phyloP scores from a whole-genome alignment of 2,329 filamentous ascomycete genomes.

The Arthrobotrys entomopaga region DNA sequence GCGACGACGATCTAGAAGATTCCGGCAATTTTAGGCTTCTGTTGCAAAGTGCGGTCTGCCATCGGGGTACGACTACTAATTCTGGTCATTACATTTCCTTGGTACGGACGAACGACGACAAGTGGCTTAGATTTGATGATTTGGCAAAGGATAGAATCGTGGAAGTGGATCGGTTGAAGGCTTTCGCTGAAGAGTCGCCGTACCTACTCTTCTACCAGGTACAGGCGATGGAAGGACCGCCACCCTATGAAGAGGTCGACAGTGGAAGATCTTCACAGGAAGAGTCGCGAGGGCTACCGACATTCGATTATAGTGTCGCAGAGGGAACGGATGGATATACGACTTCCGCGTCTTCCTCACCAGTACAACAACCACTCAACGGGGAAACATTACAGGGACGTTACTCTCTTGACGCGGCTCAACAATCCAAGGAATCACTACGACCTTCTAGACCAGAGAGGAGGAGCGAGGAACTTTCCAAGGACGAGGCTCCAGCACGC shows the following conservation, averaged over 20 bases:
- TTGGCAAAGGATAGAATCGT: constrained; percentile 77
- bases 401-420: constrained; percentile 31
- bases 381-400: constrained; percentile 34
- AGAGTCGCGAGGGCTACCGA: constrained; percentile 39
- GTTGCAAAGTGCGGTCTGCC: constrained; percentile 90
- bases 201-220: constrained; percentile 97
- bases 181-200: constrained; percentile 85
- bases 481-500: constrained; percentile 17
- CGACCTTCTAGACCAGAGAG: constrained; percentile 51
- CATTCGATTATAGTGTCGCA: constrained; percentile 48
- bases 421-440: constrained; percentile 47
- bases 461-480: constrained; percentile 17
- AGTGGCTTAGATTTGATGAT: constrained; percentile 95
- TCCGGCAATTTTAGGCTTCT: constrained; percentile 90
- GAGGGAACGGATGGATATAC: constrained; percentile 39
- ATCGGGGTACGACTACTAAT: constrained; percentile 83
- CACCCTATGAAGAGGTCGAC: constrained; percentile 48
- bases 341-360: constrained; percentile 46
- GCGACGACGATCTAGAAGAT: constrained; percentile 75
- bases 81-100: constrained; percentile 93
- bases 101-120: constrained; percentile 77
- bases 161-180: constrained; percentile 79
- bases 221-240: constrained; percentile 75
- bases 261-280: constrained; percentile 49
- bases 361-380: constrained; percentile 35